These are phyloP conservation scores for Magnusiomyces ingens DNA, from an alignment of 1,139 yeast genomes.

Conservation along the genomic window DNA sequence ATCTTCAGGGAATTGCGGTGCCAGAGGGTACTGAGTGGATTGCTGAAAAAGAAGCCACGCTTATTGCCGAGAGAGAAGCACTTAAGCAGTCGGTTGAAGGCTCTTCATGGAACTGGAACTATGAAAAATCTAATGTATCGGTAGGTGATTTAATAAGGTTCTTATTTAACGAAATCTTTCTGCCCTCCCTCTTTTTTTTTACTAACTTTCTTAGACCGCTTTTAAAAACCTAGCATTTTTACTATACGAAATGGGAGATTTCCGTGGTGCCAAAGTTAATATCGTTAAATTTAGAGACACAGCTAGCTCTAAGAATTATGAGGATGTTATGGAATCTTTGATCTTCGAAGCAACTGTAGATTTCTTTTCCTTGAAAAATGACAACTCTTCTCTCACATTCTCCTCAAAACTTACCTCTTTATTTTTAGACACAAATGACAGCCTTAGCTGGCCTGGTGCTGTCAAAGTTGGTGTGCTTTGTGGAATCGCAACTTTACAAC, in stretches of 20 bases:
- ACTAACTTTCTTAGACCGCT: background rate
- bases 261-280: background rate
- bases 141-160: too few relatives aligned
- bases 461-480: slow-evolving; percentile 9
- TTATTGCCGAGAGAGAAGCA: background rate
- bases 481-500: slow-evolving; percentile 9
- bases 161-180: background rate
- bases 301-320: background rate
- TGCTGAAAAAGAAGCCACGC: slow-evolving; percentile 1
- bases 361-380: background rate
- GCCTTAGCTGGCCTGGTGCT: background rate
- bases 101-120: background rate
- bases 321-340: background rate
- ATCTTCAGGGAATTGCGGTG: background rate
- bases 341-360: slow-evolving; percentile 1
- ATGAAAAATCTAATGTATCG: background rate
- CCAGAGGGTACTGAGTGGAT: background rate
- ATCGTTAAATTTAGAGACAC: slow-evolving; percentile 3
- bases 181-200: background rate
- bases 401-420: background rate
- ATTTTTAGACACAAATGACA: background rate
- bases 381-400: background rate
- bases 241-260: slow-evolving; percentile 2
- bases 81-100: background rate
- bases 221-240: background rate